Evolutionary conservation across 1,284 basidiomycete species (phyloP).

Genomic region (Ustilago vetiveriae): DNA sequence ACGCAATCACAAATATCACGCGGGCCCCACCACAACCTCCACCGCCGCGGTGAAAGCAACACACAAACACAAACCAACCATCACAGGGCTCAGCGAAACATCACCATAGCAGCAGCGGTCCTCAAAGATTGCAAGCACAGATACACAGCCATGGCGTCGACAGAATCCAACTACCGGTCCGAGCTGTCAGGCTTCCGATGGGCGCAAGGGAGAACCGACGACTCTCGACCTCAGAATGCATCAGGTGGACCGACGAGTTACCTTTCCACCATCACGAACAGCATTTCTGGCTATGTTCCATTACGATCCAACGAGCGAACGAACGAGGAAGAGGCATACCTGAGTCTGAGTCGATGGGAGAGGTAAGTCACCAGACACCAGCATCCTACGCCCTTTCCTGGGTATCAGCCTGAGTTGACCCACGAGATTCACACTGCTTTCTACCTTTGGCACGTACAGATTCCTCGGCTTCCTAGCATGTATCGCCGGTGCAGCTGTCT

Average conservation of each 20-base stretch:
- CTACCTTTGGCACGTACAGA: too few species aligned
- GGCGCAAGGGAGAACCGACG: constrained; percentile 58
- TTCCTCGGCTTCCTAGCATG: constrained; percentile 93
- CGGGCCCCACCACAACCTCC: too few species aligned
- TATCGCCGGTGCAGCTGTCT: constrained; percentile 86
- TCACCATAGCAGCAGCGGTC: constrained; percentile 2
- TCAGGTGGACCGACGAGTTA: constrained; percentile 32
- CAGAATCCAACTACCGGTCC: constrained; percentile 53
- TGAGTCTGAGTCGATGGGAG: constrained; percentile 65
- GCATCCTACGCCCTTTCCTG: too few species aligned
- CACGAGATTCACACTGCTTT: too few species aligned
- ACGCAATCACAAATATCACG: too few species aligned
- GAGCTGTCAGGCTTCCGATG: constrained; percentile 58
- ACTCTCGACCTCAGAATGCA: constrained; percentile 34
- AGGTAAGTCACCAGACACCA: constrained; percentile 42
- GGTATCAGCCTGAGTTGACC: too few species aligned
- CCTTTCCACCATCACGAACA: constrained; percentile 70
- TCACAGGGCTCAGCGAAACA: not conserved
- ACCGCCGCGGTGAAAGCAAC: too few species aligned
- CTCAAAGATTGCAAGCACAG: not conserved
- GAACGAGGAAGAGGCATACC: constrained; percentile 94
- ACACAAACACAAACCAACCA: not conserved
- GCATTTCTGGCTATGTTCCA: constrained; percentile 80
- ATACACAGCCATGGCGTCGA: constrained; percentile 21
- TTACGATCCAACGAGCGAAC: constrained; percentile 81